Conservation (phyloP, 768 basidiomycete species). For the Russula foetens region DNA sequence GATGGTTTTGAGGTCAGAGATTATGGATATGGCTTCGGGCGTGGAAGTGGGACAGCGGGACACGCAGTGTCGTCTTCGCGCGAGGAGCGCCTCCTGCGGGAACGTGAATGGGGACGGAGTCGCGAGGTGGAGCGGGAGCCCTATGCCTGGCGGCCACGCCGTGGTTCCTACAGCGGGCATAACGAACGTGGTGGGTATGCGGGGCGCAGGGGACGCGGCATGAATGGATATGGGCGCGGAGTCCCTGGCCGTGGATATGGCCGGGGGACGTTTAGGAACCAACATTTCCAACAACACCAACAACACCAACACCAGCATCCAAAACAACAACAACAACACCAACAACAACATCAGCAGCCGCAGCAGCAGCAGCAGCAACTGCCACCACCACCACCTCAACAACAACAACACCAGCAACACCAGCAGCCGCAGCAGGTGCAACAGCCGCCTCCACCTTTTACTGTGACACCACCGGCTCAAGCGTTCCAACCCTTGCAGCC, state of each 20-base stretch:
- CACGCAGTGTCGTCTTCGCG: slow-evolving; percentile 27
- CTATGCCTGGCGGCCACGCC: slow-evolving; percentile 25
- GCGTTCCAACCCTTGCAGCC: slow-evolving; percentile 22
- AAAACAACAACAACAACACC: not conserved
- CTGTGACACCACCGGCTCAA: slow-evolving; percentile 16
- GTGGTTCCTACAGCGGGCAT: slow-evolving; percentile 27
- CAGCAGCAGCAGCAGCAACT: slow-evolving; percentile 6
- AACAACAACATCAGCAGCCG: not conserved
- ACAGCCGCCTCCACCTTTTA: slow-evolving; percentile 9
- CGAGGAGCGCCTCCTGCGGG: slow-evolving; percentile 24
- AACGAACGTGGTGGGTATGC: slow-evolving; percentile 16
- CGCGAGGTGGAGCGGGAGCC: slow-evolving; percentile 20
- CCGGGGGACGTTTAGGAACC: slow-evolving; percentile 9
- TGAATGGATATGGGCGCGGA: slow-evolving; percentile 27
- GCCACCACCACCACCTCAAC: no score
- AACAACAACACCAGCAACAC: not conserved
- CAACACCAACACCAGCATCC: not conserved
- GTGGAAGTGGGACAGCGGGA: slow-evolving; percentile 31
- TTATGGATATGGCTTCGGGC: slow-evolving; percentile 59
- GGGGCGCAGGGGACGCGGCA: slow-evolving; percentile 19
- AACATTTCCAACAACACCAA: not conserved
- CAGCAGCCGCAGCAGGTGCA: not conserved
- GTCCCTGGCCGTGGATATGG: slow-evolving; percentile 8
- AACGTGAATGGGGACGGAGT: slow-evolving; percentile 28
- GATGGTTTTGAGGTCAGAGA: slow-evolving; percentile 50